These are phyloP conservation scores for Prunus mume DNA, from an alignment of 306 rosid genomes.

Conservation along the genomic window DNA sequence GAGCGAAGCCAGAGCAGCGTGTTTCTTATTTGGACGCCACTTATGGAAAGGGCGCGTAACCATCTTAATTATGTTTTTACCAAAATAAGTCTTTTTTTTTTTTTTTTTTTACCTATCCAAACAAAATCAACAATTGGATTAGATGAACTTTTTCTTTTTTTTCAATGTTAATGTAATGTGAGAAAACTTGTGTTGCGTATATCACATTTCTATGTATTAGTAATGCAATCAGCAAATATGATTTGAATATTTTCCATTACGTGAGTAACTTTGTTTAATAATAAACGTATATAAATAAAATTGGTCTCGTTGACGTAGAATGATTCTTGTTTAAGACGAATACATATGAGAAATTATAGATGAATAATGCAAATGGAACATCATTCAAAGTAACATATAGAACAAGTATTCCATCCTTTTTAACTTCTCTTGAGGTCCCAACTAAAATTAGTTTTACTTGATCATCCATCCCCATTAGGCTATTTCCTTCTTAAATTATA, in stretches of 20 bases:
- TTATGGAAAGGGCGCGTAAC: background rate
- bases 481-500: background rate
- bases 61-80: background rate
- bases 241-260: background rate
- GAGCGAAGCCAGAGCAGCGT: background rate
- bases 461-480: background rate
- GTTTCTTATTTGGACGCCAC: background rate
- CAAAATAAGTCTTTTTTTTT: background rate
- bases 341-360: background rate
- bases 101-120: background rate
- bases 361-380: background rate
- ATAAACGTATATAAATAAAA: background rate
- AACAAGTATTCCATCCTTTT: background rate
- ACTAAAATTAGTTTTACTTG: background rate
- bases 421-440: background rate
- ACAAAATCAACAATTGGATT: no score
- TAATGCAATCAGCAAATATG: background rate
- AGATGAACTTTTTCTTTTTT: no score
- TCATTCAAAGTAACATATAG: background rate
- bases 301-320: background rate
- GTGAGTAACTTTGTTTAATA: background rate
- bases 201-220: no score
- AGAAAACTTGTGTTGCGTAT: no score
- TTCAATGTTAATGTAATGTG: no score
- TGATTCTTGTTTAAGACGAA: background rate